Evolutionary conservation across 2,329 filamentous ascomycete species (phyloP).

Genomic region (Hypomyces rosellus): DNA sequence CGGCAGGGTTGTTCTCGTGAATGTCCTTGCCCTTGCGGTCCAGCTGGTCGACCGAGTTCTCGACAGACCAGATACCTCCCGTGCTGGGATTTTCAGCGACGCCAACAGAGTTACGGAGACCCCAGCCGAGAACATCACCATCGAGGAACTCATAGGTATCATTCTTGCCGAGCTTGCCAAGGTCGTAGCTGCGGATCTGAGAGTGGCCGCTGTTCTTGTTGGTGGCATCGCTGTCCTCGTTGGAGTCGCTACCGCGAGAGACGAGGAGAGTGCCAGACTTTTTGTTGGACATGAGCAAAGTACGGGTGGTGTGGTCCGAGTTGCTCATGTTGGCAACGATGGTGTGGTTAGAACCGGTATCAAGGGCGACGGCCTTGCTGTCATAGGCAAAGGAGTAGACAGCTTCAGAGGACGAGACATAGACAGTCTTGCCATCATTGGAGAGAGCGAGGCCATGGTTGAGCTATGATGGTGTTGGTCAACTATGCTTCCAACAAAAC

Average conservation of each 20-base stretch:
- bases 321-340: slow-evolving; percentile 58
- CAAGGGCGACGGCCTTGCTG: slow-evolving; percentile 40
- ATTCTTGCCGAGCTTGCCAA: slow-evolving; percentile 24
- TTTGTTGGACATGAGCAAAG: slow-evolving; percentile 54
- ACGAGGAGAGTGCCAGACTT: slow-evolving; percentile 54
- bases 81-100: slow-evolving; percentile 54
- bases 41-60: slow-evolving; percentile 65
- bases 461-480: slow-evolving; percentile 30
- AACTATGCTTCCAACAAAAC: background rate
- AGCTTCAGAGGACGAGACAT: slow-evolving; percentile 50
- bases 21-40: slow-evolving; percentile 52
- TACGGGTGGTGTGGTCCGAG: slow-evolving; percentile 58
- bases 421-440: slow-evolving; percentile 45
- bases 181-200: slow-evolving; percentile 57
- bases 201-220: slow-evolving; percentile 50
- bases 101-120: slow-evolving; percentile 66
- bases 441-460: slow-evolving; percentile 52
- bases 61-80: slow-evolving; percentile 54
- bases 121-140: slow-evolving; percentile 55
- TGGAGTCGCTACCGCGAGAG: slow-evolving; percentile 56
- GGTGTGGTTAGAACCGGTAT: slow-evolving; percentile 33
- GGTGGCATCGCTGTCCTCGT: slow-evolving; percentile 52
- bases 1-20: slow-evolving; percentile 62
- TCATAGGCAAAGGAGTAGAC: slow-evolving; percentile 63
- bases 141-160: slow-evolving; percentile 40